These are phyloP conservation scores for Keithomyces neogunnii DNA, from an alignment of 2,329 filamentous ascomycete genomes.

Conservation along the genomic window DNA sequence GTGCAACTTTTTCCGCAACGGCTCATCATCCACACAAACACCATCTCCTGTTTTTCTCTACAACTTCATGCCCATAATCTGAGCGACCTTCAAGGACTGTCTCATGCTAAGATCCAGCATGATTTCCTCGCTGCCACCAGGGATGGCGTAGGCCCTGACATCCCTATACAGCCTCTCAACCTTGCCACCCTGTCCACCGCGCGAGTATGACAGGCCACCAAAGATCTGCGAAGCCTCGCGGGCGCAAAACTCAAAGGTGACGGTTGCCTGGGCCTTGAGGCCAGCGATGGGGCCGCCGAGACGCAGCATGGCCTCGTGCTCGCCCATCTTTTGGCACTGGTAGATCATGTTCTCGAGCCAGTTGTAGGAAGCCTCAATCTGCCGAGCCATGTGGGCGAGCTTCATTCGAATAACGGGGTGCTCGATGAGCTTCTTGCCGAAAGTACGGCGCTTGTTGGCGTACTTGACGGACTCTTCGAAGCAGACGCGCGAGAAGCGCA, in stretches of 20 bases:
- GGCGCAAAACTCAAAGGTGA: slow-evolving; percentile 96
- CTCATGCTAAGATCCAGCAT: slow-evolving; percentile 96
- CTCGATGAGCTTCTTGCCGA: slow-evolving; percentile 92
- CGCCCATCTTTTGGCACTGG: slow-evolving; percentile 87
- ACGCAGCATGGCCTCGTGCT: slow-evolving; percentile 91
- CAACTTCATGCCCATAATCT: slow-evolving; percentile 93
- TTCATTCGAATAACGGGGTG: slow-evolving; percentile 97
- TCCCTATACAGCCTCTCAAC: slow-evolving; percentile 92
- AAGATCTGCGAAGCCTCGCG: slow-evolving; percentile 97
- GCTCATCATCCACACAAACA: not conserved
- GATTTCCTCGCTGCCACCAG: slow-evolving; percentile 94
- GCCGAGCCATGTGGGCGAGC: slow-evolving; percentile 94
- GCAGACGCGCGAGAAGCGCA: slow-evolving; percentile 93
- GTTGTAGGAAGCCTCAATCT: slow-evolving; percentile 93
- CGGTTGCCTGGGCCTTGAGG: slow-evolving; percentile 87
- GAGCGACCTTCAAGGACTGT: slow-evolving; percentile 79
- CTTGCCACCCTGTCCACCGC: slow-evolving; percentile 91
- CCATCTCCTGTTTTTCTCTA: slow-evolving; percentile 34
- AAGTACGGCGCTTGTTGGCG: slow-evolving; percentile 92
- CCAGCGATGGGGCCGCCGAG: slow-evolving; percentile 90
- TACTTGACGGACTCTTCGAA: slow-evolving; percentile 96
- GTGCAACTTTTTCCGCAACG: slow-evolving; percentile 87
- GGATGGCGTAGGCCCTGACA: slow-evolving; percentile 92
- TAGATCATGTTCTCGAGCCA: slow-evolving; percentile 95
- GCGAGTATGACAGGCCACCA: slow-evolving; percentile 82